Conservation (phyloP, 306 rosid species). For the Calophaca sinica region DNA sequence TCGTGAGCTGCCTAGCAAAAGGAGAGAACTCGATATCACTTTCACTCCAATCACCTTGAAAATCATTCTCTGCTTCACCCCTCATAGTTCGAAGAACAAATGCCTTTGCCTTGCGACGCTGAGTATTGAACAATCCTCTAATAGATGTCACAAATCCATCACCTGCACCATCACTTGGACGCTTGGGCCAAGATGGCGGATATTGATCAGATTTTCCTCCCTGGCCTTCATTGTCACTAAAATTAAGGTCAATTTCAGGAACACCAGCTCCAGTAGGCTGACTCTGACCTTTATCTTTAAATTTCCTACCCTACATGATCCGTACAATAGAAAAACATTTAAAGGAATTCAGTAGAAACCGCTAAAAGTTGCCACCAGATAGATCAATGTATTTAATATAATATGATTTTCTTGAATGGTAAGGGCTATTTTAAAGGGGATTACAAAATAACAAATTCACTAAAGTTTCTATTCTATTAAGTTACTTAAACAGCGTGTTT, state of each 20-base stretch:
- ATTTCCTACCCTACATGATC: conserved; percentile 84
- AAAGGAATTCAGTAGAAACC: conserved; percentile 27
- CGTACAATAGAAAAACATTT: conserved; percentile 20
- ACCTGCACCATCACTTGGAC: conserved; percentile 96
- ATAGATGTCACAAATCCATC: conserved; percentile 98
- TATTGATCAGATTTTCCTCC: conserved; percentile 75
- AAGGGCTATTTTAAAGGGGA: conserved; percentile 16
- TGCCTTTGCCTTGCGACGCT: conserved; percentile 94
- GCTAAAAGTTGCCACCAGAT: neutral
- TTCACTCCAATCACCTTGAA: conserved; percentile 97
- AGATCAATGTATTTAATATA: neutral
- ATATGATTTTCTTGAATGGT: neutral
- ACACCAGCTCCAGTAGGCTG: conserved; percentile 66
- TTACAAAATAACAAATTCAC: conserved; percentile 23
- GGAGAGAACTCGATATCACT: conserved; percentile 90
- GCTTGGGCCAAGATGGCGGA: conserved; percentile 86
- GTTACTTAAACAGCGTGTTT: neutral
- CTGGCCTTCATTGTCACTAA: conserved; percentile 90
- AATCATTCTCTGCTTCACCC: conserved; percentile 95
- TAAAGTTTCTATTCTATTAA: conserved; percentile 19
- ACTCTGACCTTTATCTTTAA: conserved; percentile 85
- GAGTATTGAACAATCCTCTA: conserved; percentile 90
- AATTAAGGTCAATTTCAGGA: conserved; percentile 84
- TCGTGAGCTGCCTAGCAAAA: conserved; percentile 93
- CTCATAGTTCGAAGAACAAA: conserved; percentile 94